A percentile compares a stretch with the other conserved stretches of the same genome.
These are phyloP conservation scores for Globisporangium viniferum DNA, from an alignment of 352 stramenopile genomes.

Conservation along the genomic window DNA sequence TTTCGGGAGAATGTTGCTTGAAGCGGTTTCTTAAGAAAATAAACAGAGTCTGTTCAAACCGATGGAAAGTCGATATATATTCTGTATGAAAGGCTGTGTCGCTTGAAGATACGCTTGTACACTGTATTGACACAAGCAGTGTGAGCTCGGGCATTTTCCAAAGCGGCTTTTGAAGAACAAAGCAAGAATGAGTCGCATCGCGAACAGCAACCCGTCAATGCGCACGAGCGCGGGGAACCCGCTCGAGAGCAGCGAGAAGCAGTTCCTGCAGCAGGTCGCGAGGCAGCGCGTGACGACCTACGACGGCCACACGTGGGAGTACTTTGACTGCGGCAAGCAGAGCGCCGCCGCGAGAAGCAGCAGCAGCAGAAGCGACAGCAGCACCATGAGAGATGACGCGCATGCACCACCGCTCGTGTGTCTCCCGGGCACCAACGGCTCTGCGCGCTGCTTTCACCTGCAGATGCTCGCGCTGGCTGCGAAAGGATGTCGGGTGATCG, in stretches of 20 bases:
- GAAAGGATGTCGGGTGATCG: conserved; percentile 68
- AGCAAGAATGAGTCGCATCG: conserved; percentile 16
- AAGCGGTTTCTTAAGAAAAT: too few relatives aligned
- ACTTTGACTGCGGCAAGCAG: conserved; percentile 61
- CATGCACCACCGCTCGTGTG: conserved; percentile 46
- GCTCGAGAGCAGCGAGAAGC: conserved; percentile 33
- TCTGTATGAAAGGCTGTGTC: too few relatives aligned
- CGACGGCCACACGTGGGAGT: conserved; percentile 75
- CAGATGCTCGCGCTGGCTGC: conserved; percentile 42
- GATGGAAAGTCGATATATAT: too few relatives aligned
- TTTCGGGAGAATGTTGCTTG: too few relatives aligned
- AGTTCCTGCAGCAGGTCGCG: conserved; percentile 59
- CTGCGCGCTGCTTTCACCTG: conserved; percentile 54
- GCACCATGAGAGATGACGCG: conserved; percentile 10
- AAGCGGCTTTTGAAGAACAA: not conserved
- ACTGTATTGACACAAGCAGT: too few relatives aligned
- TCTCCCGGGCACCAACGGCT: conserved; percentile 55
- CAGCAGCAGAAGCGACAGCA: conserved; percentile 12
- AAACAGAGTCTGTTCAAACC: too few relatives aligned
- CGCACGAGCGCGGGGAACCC: conserved; percentile 12
- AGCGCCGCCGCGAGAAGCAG: conserved; percentile 4
- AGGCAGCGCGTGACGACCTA: conserved; percentile 73
- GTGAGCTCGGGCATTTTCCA: too few relatives aligned
- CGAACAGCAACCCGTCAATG: conserved; percentile 17
- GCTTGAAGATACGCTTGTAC: too few relatives aligned